A percentile compares a stretch with the other conserved stretches of the same genome.
These are phyloP conservation scores for Teratosphaeria destructans DNA, from an alignment of 2,329 filamentous ascomycete species.

Conservation along the genomic window DNA sequence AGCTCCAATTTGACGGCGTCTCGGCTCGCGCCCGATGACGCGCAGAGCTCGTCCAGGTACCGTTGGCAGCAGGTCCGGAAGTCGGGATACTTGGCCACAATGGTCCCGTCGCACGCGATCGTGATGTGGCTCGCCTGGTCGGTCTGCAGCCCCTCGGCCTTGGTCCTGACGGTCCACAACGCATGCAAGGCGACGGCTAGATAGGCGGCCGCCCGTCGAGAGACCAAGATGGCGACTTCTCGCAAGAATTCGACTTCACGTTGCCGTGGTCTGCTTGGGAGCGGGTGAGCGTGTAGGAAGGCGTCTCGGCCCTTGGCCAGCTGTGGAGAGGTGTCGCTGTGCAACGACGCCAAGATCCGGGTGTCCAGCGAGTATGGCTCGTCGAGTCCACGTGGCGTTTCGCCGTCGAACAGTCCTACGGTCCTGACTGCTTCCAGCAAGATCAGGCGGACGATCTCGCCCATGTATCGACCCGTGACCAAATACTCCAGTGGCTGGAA, in stretches of 20 bases:
- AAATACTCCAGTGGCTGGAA: slow-evolving; percentile 58
- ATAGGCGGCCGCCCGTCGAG: slow-evolving; percentile 50
- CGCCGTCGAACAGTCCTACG: slow-evolving; percentile 46
- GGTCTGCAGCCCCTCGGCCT: slow-evolving; percentile 34
- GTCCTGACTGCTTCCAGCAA: slow-evolving; percentile 49
- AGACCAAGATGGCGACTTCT: slow-evolving; percentile 43
- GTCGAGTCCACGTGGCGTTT: slow-evolving; percentile 43
- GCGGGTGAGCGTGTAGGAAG: slow-evolving; percentile 43
- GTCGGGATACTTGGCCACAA: slow-evolving; percentile 66
- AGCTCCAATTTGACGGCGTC: slow-evolving; percentile 43
- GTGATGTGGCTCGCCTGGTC: slow-evolving; percentile 28
- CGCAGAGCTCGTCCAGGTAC: slow-evolving; percentile 50
- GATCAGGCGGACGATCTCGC: slow-evolving; percentile 52
- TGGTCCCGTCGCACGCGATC: slow-evolving; percentile 69
- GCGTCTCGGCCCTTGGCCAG: slow-evolving; percentile 32
- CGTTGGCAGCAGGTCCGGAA: slow-evolving; percentile 54
- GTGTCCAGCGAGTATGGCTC: slow-evolving; percentile 51
- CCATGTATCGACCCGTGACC: slow-evolving; percentile 53
- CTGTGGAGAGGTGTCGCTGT: slow-evolving; percentile 33
- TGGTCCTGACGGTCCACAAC: slow-evolving; percentile 44
- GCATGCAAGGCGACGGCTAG: slow-evolving; percentile 54
- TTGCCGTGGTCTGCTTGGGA: slow-evolving; percentile 30
- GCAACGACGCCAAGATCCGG: slow-evolving; percentile 47
- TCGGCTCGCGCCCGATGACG: slow-evolving; percentile 27
- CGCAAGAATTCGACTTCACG: slow-evolving; percentile 42